Evolutionary conservation across 2,329 filamentous ascomycete species (phyloP).

Genomic region (Colletotrichum lentis): DNA sequence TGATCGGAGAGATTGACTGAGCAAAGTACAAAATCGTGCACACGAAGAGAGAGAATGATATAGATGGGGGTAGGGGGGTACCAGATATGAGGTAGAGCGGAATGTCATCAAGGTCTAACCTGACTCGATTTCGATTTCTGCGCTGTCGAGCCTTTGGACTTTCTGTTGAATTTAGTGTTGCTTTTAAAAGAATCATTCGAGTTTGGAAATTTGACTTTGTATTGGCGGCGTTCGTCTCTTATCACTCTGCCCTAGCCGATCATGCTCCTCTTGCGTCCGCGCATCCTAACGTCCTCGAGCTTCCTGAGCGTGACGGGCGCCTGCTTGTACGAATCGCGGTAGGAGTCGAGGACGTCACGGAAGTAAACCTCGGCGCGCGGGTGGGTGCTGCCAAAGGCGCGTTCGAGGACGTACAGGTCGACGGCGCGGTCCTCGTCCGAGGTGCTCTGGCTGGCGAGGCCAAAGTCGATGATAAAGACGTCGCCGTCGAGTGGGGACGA

Average conservation of each 20-base stretch:
- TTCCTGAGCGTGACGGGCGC: conserved; percentile 78
- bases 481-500: conserved; percentile 66
- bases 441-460: conserved; percentile 80
- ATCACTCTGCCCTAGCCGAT: conserved; percentile 67
- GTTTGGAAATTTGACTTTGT: conserved; percentile 28
- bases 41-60: background rate
- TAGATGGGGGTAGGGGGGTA: background rate
- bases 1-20: conserved; percentile 10
- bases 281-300: conserved; percentile 90
- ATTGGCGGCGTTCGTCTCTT: conserved; percentile 12
- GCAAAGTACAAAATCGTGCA: conserved; percentile 11
- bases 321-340: conserved; percentile 78
- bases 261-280: conserved; percentile 97
- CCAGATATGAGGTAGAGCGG: conserved; percentile 13
- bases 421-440: conserved; percentile 94
- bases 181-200: conserved; percentile 15
- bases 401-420: conserved; percentile 93
- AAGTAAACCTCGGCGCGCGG: conserved; percentile 84
- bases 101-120: conserved; percentile 29
- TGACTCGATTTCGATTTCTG: conserved; percentile 36
- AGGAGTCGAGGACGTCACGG: conserved; percentile 75
- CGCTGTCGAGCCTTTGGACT: conserved; percentile 24
- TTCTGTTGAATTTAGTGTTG: background rate
- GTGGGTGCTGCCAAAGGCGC: conserved; percentile 94
- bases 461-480: conserved; percentile 93